Percentiles rank a stretch among this genome's conserved stretches.
Evolutionary conservation across 202 grass and related monocot genomes (phyloP).

Genomic region (Musa balbisiana): DNA sequence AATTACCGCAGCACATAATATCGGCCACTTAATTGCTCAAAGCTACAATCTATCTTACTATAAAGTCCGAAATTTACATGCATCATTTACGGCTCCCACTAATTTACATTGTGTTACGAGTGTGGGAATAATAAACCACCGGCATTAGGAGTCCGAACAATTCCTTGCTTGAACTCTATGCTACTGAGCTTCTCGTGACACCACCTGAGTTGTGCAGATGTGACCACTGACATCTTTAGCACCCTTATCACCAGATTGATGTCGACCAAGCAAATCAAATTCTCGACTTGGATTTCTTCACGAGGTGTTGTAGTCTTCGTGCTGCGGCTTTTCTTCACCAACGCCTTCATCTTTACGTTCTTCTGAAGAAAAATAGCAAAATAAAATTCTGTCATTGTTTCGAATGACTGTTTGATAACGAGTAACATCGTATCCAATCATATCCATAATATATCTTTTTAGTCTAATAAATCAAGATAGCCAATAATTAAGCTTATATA

Average conservation of each 20-base stretch:
- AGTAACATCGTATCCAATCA: too few relatives aligned
- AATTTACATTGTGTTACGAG: neutral
- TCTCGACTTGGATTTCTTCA: slow-evolving; percentile 1
- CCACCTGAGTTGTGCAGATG: slow-evolving; percentile 1
- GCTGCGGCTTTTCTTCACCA: neutral
- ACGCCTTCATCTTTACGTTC: neutral
- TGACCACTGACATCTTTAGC: slow-evolving; percentile 17
- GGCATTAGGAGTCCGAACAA: too few relatives aligned
- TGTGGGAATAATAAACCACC: neutral
- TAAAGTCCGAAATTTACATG: too few relatives aligned
- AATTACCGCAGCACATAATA: too few relatives aligned
- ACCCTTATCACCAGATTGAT: slow-evolving; percentile 3
- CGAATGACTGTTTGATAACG: neutral
- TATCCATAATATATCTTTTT: too few relatives aligned
- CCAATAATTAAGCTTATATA: too few relatives aligned
- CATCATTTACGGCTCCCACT: too few relatives aligned
- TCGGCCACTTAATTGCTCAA: too few relatives aligned
- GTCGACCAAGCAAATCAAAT: neutral
- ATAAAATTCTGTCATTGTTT: neutral
- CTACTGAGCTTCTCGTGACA: neutral
- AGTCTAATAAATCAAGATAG: too few relatives aligned
- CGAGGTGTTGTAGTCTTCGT: neutral
- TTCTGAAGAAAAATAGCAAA: neutral
- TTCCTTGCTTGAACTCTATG: neutral
- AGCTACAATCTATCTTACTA: too few relatives aligned